Percentiles rank a stretch among this genome's conserved stretches.
phyloP scores from a whole-genome alignment of 2,329 filamentous ascomycete genomes.

The Trichoderma oligosporum region DNA sequence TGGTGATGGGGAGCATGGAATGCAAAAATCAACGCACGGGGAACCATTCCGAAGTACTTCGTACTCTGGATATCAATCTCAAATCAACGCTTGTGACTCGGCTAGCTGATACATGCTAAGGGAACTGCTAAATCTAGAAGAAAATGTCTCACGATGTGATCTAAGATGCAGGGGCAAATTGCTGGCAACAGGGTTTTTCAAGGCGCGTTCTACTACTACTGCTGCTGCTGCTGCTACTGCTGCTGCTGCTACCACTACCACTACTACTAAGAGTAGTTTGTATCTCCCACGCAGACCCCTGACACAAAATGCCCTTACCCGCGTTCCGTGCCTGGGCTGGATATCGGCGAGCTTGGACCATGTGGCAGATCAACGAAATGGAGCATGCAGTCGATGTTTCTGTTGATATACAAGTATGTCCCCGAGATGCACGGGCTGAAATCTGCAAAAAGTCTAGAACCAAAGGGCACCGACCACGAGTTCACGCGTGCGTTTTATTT shows the following conservation, averaged over 20 bases:
- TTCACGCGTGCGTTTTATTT: neutral
- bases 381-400: neutral
- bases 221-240: too few species aligned
- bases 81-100: neutral
- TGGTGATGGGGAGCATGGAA: neutral
- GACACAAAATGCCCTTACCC: slow-evolving; percentile 6
- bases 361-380: neutral
- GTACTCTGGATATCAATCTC: neutral
- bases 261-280: neutral
- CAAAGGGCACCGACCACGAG: neutral
- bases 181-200: neutral
- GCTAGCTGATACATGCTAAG: slow-evolving; percentile 5
- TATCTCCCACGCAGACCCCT: slow-evolving; percentile 10
- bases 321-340: slow-evolving; percentile 12
- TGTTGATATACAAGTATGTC: neutral
- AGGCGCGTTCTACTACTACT: too few species aligned
- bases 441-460: neutral
- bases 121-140: slow-evolving; percentile 8
- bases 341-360: slow-evolving; percentile 11
- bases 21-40: neutral
- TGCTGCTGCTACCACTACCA: neutral
- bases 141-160: slow-evolving; percentile 12
- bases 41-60: neutral
- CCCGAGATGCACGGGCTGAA: slow-evolving; percentile 7
- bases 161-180: neutral